These are phyloP conservation scores for Apostasia ramifera DNA, from an alignment of 106 monocot species.

Conservation along the genomic window DNA sequence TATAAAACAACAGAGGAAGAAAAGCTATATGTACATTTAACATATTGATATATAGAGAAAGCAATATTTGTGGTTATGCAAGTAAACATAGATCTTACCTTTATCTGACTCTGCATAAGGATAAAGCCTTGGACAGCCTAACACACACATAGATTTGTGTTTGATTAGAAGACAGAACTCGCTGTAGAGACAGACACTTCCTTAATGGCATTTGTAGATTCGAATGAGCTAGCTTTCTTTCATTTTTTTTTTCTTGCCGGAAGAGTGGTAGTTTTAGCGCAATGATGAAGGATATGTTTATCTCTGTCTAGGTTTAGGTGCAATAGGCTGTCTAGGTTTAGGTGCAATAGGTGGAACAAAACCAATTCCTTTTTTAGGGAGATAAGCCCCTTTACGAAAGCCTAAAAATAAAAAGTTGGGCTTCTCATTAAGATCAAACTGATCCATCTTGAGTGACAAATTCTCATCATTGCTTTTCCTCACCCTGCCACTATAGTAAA, in stretches of 20 bases:
- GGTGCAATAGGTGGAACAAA: neutral
- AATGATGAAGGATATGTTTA: neutral
- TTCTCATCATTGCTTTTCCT: too few species aligned
- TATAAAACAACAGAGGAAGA: too few species aligned
- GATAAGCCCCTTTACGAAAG: neutral
- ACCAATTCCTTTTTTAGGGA: conserved; percentile 3
- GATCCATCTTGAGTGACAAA: too few species aligned
- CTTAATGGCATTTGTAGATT: too few species aligned
- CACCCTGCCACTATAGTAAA: too few species aligned
- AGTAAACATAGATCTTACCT: too few species aligned
- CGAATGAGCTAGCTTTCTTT: conserved; percentile 5
- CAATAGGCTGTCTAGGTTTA: neutral
- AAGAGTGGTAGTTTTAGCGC: conserved; percentile 1
- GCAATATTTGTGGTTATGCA: too few species aligned
- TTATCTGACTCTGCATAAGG: too few species aligned
- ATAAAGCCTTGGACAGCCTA: neutral
- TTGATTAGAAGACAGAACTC: conserved; percentile 2
- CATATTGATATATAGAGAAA: too few species aligned
- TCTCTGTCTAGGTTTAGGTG: conserved; percentile 1
- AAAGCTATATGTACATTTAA: too few species aligned
- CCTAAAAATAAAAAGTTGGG: too few species aligned
- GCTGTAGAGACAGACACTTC: neutral
- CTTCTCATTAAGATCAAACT: too few species aligned
- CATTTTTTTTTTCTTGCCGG: conserved; percentile 1
- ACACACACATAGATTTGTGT: neutral